phyloP scores from a whole-genome alignment of 23 red algal genomes.

The Pyropia yezoensis region DNA sequence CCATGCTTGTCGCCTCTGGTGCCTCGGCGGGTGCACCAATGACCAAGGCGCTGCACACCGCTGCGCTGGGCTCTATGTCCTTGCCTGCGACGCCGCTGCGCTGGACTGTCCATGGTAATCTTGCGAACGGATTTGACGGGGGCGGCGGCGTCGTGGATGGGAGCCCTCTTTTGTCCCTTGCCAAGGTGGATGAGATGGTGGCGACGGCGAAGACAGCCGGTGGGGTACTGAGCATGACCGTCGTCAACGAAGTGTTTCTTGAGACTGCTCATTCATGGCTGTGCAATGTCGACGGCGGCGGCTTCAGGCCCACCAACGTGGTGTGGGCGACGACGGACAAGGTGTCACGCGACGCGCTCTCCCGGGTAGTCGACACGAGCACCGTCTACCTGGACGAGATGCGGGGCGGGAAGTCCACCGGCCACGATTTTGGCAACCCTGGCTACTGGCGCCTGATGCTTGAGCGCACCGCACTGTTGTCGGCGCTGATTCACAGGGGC shows the following conservation, averaged over 20 bases:
- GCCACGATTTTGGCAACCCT: constrained; percentile 55
- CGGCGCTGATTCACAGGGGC: constrained; percentile 21
- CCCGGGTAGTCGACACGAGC: not conserved
- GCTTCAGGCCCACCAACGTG: constrained; percentile 22
- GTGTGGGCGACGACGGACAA: constrained; percentile 43
- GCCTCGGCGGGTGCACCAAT: too few species aligned
- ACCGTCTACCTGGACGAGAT: constrained; percentile 32
- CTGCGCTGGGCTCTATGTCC: too few species aligned
- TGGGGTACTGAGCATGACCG: constrained; percentile 40
- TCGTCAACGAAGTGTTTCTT: constrained; percentile 52
- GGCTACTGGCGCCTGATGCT: constrained; percentile 65
- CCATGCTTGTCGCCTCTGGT: too few species aligned
- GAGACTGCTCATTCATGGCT: constrained; percentile 29
- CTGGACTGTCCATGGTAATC: too few species aligned
- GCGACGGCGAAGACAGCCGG: constrained; percentile 12
- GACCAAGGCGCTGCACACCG: too few species aligned
- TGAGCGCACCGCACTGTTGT: constrained; percentile 40
- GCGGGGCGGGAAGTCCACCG: constrained; percentile 35
- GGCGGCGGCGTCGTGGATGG: too few species aligned
- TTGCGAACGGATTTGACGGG: too few species aligned
- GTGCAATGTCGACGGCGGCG: constrained; percentile 51
- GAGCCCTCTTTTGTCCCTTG: not conserved
- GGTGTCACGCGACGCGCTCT: constrained; percentile 15
- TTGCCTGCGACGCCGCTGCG: too few species aligned
- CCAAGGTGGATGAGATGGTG: constrained; percentile 6